Percentiles rank a stretch among this genome's conserved stretches.
Evolutionary conservation across 177 flowering plant genomes (phyloP).

Genomic region (Telopea speciosissima): DNA sequence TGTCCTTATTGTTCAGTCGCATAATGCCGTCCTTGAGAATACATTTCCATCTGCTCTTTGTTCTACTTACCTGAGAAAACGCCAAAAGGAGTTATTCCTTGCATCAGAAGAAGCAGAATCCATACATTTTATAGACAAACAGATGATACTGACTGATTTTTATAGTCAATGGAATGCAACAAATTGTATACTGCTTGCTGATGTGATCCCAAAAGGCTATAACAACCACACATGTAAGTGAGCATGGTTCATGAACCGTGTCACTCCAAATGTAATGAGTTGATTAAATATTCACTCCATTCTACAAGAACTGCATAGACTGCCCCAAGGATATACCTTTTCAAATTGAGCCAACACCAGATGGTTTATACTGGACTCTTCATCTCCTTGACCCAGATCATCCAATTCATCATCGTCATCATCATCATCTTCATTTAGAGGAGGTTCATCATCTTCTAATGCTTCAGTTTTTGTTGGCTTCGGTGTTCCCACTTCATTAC

Average conservation of each 20-base stretch:
- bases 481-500: conserved; percentile 29
- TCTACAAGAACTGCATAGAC: neutral
- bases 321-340: conserved; percentile 37
- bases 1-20: conserved; percentile 80
- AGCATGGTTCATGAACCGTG: neutral
- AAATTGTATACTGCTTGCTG: neutral
- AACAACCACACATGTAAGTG: neutral
- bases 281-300: too few species aligned
- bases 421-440: conserved; percentile 58
- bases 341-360: conserved; percentile 84
- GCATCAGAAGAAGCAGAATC: neutral
- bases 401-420: conserved; percentile 61
- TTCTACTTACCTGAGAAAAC: conserved; percentile 57
- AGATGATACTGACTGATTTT: neutral
- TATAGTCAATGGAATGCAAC: neutral
- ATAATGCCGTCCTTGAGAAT: conserved; percentile 78
- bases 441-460: conserved; percentile 59
- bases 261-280: neutral
- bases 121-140: too few species aligned
- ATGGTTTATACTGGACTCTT: conserved; percentile 56
- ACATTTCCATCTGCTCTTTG: conserved; percentile 97
- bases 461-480: conserved; percentile 29
- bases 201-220: neutral
- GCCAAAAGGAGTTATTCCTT: neutral
- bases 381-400: conserved; percentile 71